Conservation (phyloP, 306 rosid species). For the Astragalus glycyphyllos region DNA sequence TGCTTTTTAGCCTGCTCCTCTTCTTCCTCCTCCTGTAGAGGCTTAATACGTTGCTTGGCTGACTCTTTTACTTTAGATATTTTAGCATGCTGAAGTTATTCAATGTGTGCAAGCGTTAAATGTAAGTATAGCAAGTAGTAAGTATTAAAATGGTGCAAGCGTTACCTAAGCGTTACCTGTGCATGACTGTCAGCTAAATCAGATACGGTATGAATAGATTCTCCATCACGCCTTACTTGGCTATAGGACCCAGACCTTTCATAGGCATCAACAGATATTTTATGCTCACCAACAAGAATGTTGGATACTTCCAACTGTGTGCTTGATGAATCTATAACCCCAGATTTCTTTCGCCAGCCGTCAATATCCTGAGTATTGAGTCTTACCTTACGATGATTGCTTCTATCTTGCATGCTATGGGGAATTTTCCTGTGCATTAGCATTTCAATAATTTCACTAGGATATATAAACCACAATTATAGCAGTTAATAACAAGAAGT, state of each 20-base stretch:
- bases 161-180: slow-evolving; percentile 77
- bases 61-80: slow-evolving; percentile 52
- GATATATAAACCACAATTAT: slow-evolving; percentile 41
- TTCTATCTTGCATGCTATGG: slow-evolving; percentile 67
- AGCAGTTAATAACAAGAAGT: slow-evolving; percentile 44
- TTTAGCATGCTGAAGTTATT: slow-evolving; percentile 67
- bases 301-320: slow-evolving; percentile 52
- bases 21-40: slow-evolving; percentile 81
- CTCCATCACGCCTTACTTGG: slow-evolving; percentile 58
- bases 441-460: slow-evolving; percentile 45
- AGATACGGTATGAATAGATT: slow-evolving; percentile 47
- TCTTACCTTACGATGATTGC: slow-evolving; percentile 66
- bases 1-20: slow-evolving; percentile 83
- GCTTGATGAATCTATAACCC: slow-evolving; percentile 50
- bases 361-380: slow-evolving; percentile 61
- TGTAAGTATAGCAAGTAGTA: slow-evolving; percentile 29
- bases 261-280: slow-evolving; percentile 43
- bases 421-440: slow-evolving; percentile 68
- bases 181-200: slow-evolving; percentile 63
- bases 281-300: slow-evolving; percentile 61
- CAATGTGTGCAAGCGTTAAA: slow-evolving; percentile 37
- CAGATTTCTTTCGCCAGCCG: slow-evolving; percentile 66
- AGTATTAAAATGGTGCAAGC: slow-evolving; percentile 34
- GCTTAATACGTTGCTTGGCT: slow-evolving; percentile 80
- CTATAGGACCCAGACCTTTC: slow-evolving; percentile 15